Base-by-base conservation (phyloP, 2,329 filamentous ascomycete genomes). In the Ceratocystis diversiconidia region DNA sequence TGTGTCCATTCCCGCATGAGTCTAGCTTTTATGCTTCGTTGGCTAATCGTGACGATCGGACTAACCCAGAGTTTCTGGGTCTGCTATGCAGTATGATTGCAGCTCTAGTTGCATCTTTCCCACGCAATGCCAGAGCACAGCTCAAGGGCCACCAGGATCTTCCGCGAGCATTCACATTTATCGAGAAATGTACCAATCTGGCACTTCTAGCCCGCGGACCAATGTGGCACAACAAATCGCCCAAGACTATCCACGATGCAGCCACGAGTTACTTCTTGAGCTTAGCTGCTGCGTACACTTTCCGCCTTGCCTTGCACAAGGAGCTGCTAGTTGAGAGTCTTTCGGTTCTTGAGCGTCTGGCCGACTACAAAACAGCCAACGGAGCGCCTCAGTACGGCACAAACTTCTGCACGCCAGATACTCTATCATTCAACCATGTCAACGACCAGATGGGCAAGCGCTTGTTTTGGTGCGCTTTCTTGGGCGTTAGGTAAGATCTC, bases 391-490 rank as follows among this genome's bases (percentile, higher is more conserved):
- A 67, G 30, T 66, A 67, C 28, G 66, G 66, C 28, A 67, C 66
- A 15, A 61, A 68, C 46, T 55, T 61, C 5, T 85, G 85, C 15
- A 75, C 74, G 5, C 72, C 72, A 1, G 75, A 78, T 7, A 74
- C 75, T 4, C 75, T 78, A 55, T 76, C 79, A 0, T 83, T 88
- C 67, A 86, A 89, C 70, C 85, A 87, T 61, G 82, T 91, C 63
- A 85, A 86, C 71, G 84, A 86, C 71, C 86, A 91, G 74, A 82
- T 89, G 60, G 84, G 87, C 60, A 87, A 88, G 72, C 83, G 88
- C 68, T 85, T 95, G 50, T 96, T 95, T 73, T 96, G 91, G 86
- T 86, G 89, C 25, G 80, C 91, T 70, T 85, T 94, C 68, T 83
- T 91, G 4, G 86, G 86, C 43, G 82, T 89, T 67, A 81, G 86